Conservation (phyloP, 139 green algal genomes). For the Trebouxia sp. region DNA sequence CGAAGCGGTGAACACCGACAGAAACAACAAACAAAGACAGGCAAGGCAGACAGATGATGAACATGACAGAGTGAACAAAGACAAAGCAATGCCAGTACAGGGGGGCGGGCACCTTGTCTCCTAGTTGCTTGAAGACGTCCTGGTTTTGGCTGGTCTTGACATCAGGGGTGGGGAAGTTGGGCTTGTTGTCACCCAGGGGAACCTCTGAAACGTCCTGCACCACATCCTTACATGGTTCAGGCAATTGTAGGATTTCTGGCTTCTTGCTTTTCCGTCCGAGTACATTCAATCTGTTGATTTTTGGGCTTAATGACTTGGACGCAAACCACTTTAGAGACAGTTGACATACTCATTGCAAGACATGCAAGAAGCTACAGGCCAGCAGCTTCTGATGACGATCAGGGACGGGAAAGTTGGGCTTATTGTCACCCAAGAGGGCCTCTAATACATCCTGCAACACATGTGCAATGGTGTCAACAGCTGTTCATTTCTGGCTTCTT, state of each 20-base stretch:
- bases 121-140: conserved; percentile 26
- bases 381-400: too few species aligned
- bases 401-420: conserved; percentile 15
- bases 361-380: too few species aligned
- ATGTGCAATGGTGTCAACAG: not conserved
- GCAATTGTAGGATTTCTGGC: not conserved
- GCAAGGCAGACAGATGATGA: too few species aligned
- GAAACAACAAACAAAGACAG: too few species aligned
- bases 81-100: not conserved
- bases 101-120: not conserved
- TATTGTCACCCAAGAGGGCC: not conserved
- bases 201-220: not conserved
- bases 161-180: conserved; percentile 22
- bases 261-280: not conserved
- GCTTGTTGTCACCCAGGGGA: not conserved
- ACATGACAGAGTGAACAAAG: too few species aligned
- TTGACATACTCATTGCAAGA: too few species aligned
- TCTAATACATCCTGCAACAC: not conserved
- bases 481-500: not conserved
- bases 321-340: too few species aligned
- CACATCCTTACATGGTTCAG: not conserved
- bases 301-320: too few species aligned
- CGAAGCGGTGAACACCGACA: too few species aligned
- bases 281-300: too few species aligned
- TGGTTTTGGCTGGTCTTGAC: not conserved